These are phyloP conservation scores for Caryopteris hybrid DNA, from an alignment of 305 asterid species.

Conservation along the genomic window DNA sequence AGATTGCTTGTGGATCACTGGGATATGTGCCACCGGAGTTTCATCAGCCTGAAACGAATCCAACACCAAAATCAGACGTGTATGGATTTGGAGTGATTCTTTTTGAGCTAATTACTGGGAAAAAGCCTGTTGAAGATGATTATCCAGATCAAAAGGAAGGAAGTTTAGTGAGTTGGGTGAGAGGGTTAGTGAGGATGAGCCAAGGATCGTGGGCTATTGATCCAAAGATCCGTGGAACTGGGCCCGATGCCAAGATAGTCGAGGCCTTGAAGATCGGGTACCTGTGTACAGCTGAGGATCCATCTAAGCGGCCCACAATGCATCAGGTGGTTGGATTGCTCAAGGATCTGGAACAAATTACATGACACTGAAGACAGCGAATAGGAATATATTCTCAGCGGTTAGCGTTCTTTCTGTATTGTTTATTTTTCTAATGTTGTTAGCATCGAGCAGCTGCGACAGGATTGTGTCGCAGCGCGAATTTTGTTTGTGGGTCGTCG, in stretches of 20 bases:
- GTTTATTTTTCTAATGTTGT: background rate
- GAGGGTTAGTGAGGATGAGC: constrained; percentile 66
- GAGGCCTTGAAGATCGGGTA: constrained; percentile 94
- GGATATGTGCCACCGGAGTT: constrained; percentile 85
- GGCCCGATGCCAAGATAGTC: constrained; percentile 45
- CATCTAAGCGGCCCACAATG: constrained; percentile 81
- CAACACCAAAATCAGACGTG: constrained; percentile 79
- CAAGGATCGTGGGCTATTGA: constrained; percentile 53
- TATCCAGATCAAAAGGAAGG: constrained; percentile 50
- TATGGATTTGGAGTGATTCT: constrained; percentile 90
- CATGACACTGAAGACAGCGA: constrained; percentile 21
- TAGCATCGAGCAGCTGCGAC: constrained; percentile 14
- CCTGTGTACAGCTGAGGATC: constrained; percentile 83
- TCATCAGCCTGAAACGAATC: constrained; percentile 41
- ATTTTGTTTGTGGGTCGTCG: constrained; percentile 28
- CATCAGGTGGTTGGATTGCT: constrained; percentile 96
- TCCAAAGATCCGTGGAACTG: constrained; percentile 68
- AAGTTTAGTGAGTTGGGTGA: constrained; percentile 69
- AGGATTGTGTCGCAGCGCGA: constrained; percentile 29
- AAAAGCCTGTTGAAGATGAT: constrained; percentile 60
- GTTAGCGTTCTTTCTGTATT: background rate
- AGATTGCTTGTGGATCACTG: constrained; percentile 54
- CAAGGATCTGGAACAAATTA: constrained; percentile 63
- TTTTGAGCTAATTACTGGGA: constrained; percentile 82
- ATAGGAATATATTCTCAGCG: background rate